A percentile compares a stretch with the other conserved stretches of the same genome.
Evolutionary conservation across 176 grass and related monocot species (phyloP).

Genomic region (Elaeis guineensis): DNA sequence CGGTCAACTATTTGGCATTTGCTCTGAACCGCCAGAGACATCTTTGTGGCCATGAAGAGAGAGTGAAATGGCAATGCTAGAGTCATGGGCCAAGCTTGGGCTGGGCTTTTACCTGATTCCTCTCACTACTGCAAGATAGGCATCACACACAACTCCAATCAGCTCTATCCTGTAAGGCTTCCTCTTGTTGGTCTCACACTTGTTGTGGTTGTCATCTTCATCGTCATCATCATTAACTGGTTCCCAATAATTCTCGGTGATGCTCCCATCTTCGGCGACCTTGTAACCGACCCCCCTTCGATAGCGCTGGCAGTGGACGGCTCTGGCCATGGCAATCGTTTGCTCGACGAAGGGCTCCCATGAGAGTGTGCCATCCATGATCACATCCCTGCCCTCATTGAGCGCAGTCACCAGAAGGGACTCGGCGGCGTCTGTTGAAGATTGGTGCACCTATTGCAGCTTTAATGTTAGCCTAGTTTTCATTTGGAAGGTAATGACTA

Average conservation of each 20-base stretch:
- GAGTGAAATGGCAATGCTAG: too few species aligned
- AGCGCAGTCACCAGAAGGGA: slow-evolving; percentile 94
- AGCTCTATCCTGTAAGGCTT: slow-evolving; percentile 88
- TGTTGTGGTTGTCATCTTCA: neutral
- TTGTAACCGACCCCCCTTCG: slow-evolving; percentile 88
- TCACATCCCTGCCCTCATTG: slow-evolving; percentile 92
- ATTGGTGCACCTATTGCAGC: slow-evolving; percentile 67
- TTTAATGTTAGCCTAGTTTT: too few species aligned
- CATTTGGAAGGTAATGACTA: too few species aligned
- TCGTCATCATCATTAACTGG: slow-evolving; percentile 18
- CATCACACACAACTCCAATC: slow-evolving; percentile 76
- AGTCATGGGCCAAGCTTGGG: too few species aligned
- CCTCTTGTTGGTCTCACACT: neutral
- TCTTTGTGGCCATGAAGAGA: too few species aligned
- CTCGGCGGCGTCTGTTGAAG: slow-evolving; percentile 74
- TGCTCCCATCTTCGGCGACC: slow-evolving; percentile 47
- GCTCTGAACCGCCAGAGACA: too few species aligned
- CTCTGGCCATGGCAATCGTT: slow-evolving; percentile 73
- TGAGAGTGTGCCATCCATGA: slow-evolving; percentile 91
- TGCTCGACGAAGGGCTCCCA: slow-evolving; percentile 93
- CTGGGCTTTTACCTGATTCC: slow-evolving; percentile 49
- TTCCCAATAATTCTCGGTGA: slow-evolving; percentile 90
- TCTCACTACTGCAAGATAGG: slow-evolving; percentile 78
- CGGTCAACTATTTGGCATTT: too few species aligned
- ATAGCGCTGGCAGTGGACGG: slow-evolving; percentile 69